phyloP scores from a whole-genome alignment of 2,329 filamentous ascomycete species.

The Diplodia sapinea region DNA sequence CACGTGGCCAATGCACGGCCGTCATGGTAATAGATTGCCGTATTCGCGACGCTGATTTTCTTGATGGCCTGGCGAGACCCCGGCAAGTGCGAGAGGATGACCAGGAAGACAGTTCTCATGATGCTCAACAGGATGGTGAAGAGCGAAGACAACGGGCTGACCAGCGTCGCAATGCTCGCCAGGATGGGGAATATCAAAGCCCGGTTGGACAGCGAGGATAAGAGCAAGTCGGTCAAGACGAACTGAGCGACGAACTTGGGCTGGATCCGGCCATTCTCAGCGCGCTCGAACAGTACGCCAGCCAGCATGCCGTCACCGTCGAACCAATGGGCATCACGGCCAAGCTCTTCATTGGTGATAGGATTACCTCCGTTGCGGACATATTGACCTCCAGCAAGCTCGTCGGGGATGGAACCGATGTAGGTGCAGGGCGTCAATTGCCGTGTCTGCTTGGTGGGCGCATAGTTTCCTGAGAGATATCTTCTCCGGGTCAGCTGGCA shows the following conservation, averaged over 20 bases:
- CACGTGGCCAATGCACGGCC: constrained; percentile 72
- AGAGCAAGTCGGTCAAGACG: constrained; percentile 69
- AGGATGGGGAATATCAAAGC: constrained; percentile 63
- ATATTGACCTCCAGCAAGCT: constrained; percentile 72
- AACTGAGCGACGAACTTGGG: constrained; percentile 74
- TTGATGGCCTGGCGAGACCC: constrained; percentile 64
- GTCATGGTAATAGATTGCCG: constrained; percentile 69
- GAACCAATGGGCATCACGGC: constrained; percentile 73
- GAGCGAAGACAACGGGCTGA: constrained; percentile 63
- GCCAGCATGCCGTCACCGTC: constrained; percentile 77
- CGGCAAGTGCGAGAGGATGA: constrained; percentile 63
- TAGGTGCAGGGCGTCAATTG: constrained; percentile 63
- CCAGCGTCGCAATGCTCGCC: constrained; percentile 70
- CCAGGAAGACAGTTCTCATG: constrained; percentile 62
- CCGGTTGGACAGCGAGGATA: constrained; percentile 58
- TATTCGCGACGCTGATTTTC: constrained; percentile 74
- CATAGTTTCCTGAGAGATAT: constrained; percentile 72
- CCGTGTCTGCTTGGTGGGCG: constrained; percentile 64
- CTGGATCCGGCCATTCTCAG: constrained; percentile 50
- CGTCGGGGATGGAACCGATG: constrained; percentile 65
- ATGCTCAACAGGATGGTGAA: constrained; percentile 59
- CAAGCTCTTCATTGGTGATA: constrained; percentile 64
- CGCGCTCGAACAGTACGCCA: constrained; percentile 64
- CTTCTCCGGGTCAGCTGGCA: constrained; percentile 40
- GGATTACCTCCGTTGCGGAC: constrained; percentile 75